Base-by-base conservation (phyloP, 352 stramenopile genomes). In the Thalassiosira oceanica region DNA sequence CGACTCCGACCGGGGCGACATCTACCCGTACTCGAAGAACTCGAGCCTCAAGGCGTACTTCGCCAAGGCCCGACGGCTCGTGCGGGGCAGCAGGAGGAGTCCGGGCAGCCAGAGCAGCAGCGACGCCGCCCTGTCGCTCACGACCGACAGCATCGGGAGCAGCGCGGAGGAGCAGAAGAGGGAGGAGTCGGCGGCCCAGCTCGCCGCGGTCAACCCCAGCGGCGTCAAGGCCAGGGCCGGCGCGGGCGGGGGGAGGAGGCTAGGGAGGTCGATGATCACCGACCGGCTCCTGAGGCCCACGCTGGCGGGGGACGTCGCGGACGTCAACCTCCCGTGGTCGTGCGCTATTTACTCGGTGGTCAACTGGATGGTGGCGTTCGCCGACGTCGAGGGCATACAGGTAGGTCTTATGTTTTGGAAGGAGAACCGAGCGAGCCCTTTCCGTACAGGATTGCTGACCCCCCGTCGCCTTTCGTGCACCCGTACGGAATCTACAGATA, bases 11-110 rank as follows among this genome's bases (percentile, higher is more conserved):
- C 31, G 60, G 41, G 57, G 48, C 35, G 43, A 61, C n/a, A 46
- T 63, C 15, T 46, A 64, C 48, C 57, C 62, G 7, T 76, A 44
- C 33, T 64, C 50, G 24, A 56, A 64, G 27, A 86, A 79, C 39
- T 48, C 52, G 18, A 78, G 51, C 52, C 65, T 88, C 3, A 79
- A 86, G 35, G 61, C 81, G n/a, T 89, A 85, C 58, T 70, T 89
- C 26, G 46, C 60, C 4, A 49, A 63, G 55, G 64, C 73, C 20
- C 49, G 61, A 21, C 53, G 65, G 23, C 45, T 81, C 26, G 43
- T 65, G 1, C 52, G 65, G 45, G n/a, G n/a, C n/a, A 27, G 23
- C 21, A 43, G 37, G 31, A 45, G 45, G 10, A 64, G 56, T 36
- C 45, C 24, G 18, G 65, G 42, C 10, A 5, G 3, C 1, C 20